phyloP scores from a whole-genome alignment of 129 eudicot genomes.

The Chrysanthemum seticuspe region DNA sequence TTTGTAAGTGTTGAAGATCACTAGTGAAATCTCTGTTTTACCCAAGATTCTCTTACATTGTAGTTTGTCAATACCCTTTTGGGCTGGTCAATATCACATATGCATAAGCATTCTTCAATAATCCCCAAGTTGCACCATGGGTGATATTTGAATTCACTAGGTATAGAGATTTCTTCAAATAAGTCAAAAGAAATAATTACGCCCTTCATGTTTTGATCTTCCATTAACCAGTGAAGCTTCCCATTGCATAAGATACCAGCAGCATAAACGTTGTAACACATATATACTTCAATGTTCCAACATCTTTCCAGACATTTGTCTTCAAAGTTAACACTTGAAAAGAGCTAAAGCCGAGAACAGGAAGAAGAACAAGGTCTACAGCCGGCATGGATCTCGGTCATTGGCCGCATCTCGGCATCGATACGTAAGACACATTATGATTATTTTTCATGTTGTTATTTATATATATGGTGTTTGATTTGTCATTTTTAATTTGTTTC shows the following conservation, averaged over 20 bases:
- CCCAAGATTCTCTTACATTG: neutral
- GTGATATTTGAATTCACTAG: neutral
- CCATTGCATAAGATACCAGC: neutral
- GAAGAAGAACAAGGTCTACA: no score
- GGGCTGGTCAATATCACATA: neutral
- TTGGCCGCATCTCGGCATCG: no score
- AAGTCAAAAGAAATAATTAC: slow-evolving; percentile 11
- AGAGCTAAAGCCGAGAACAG: neutral
- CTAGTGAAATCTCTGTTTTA: neutral
- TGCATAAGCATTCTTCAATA: neutral
- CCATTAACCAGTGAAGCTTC: neutral
- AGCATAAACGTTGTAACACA: neutral
- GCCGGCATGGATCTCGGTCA: no score
- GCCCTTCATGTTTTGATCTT: neutral
- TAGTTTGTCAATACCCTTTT: slow-evolving; percentile 1
- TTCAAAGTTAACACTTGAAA: neutral
- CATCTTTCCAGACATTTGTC: neutral
- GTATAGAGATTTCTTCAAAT: neutral
- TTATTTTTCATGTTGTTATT: no score
- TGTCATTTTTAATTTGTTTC: no score
- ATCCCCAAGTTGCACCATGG: neutral
- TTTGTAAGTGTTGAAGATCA: no score
- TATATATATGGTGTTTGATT: no score
- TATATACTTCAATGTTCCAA: neutral
- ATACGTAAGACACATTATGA: no score